These are phyloP conservation scores for Leishmania martiniquensis DNA, from an alignment of 208 protist genomes.

Conservation along the genomic window DNA sequence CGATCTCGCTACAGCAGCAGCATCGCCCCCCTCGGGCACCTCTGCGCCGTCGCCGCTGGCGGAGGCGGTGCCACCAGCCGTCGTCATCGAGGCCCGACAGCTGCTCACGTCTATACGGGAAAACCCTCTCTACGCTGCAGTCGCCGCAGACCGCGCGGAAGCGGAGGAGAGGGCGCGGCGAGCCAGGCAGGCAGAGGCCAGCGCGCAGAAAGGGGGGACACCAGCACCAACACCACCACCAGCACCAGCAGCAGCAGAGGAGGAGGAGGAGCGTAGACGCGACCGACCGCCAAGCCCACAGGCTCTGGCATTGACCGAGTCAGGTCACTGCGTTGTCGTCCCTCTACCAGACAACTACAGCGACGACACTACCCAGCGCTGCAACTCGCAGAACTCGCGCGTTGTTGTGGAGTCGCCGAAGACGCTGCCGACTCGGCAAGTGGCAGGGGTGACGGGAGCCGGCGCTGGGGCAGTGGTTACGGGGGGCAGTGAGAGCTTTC, in stretches of 20 bases:
- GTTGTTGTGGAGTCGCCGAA: constrained; percentile 13
- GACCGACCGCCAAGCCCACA: not conserved
- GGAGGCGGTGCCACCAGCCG: too few species aligned
- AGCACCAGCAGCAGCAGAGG: too few species aligned
- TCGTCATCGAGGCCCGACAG: constrained; percentile 11
- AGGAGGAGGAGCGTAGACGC: too few species aligned
- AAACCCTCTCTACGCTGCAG: constrained; percentile 24
- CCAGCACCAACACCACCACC: not conserved
- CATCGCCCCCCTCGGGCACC: not conserved
- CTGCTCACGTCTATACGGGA: constrained; percentile 3
- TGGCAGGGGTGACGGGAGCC: not conserved
- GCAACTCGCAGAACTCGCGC: constrained; percentile 24
- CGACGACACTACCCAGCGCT: constrained; percentile 7
- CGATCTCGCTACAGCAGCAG: not conserved
- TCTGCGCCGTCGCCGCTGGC: too few species aligned
- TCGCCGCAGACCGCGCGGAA: constrained; percentile 6
- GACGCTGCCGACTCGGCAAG: constrained; percentile 3
- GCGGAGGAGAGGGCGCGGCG: constrained; percentile 1
- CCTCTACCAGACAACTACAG: constrained; percentile 29
- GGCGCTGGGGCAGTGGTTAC: not conserved
- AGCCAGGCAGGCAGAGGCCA: not conserved
- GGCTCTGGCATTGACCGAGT: not conserved
- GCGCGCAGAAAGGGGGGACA: not conserved
- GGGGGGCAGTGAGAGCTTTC: not conserved
- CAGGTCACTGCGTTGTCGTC: constrained; percentile 13